Evolutionary conservation across 805 yeast species (phyloP), one percentile per base, ranked within the genome.

Genomic region (Teunomyces pallodes): DNA sequence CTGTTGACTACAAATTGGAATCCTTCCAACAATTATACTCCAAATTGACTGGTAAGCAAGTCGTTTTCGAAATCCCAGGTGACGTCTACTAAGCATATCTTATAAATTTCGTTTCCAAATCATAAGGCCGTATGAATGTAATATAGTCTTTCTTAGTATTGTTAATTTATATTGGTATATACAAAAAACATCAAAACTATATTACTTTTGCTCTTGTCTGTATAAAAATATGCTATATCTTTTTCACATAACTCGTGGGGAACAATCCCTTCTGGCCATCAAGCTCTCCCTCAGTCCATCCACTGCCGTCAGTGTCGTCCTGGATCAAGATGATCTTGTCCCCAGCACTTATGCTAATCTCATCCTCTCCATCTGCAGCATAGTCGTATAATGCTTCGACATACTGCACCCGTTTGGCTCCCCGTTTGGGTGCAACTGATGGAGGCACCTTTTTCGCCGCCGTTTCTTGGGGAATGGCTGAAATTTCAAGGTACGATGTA

Each of bases 31-130:
- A 96, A 66, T 91, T 92, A 72, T 92, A 92, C 96, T 80, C 80
- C 81, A 92, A 92, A 84, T 89, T 92, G 79, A 92, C 99, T 71
- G 99, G 99, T 82, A 92, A 94, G 86, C 96, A 91, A 80, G 97
- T 94, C 80, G 94, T 90, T 69, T 92, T 92, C 74, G 98, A 92
- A 86, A 88, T 92, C 71, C 77, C 78, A 64, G 71, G 74, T 65
- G 77, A 73, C 61, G 66, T 64, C 53, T 68, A 67, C 70, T 69
- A 70, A 67, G 56, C 54, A 30, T 41, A 33, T 43, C 35, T 28
- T 8, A 6, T 26, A 20, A 38, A 38, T 38, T 38, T 38, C 41
- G 41, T 38, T 38, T 38, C 41, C 41, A 38, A 38, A 38, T 38
- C 41, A 38, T 38, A 38, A 38, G 41, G 28, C 41, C 41, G 41